These are phyloP conservation scores for Pyrenophora tritici-repentis DNA, from an alignment of 2,329 filamentous ascomycete genomes.

Conservation along the genomic window DNA sequence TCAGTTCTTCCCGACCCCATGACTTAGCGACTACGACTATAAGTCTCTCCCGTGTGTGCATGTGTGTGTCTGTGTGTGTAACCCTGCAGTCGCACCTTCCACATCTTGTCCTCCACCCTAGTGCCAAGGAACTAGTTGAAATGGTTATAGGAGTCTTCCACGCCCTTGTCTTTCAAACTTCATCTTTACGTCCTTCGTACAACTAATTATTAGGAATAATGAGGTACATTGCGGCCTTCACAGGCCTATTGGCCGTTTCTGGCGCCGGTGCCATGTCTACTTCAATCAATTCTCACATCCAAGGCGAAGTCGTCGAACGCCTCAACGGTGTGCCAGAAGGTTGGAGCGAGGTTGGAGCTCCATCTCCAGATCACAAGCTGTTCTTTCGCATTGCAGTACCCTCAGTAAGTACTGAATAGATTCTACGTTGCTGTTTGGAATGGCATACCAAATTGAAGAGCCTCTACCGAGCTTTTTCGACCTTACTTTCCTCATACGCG, in stretches of 20 bases:
- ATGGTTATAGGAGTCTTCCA: neutral
- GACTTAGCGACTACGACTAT: slow-evolving; percentile 10
- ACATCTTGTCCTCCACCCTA: neutral
- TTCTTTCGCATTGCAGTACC: slow-evolving; percentile 48
- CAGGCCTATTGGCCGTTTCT: slow-evolving; percentile 41
- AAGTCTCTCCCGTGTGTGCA: neutral
- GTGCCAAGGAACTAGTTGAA: neutral
- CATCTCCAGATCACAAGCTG: slow-evolving; percentile 38
- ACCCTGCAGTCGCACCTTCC: neutral
- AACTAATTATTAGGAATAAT: slow-evolving; percentile 22
- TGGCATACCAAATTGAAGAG: too few relatives aligned
- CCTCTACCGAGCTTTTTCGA: too few relatives aligned
- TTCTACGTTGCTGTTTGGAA: too few relatives aligned
- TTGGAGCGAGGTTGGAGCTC: slow-evolving; percentile 44
- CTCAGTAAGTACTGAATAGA: slow-evolving; percentile 34
- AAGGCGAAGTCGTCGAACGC: slow-evolving; percentile 39
- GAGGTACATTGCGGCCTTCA: slow-evolving; percentile 38
- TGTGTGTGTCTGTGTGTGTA: too few relatives aligned
- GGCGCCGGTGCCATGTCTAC: slow-evolving; percentile 31
- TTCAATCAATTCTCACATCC: slow-evolving; percentile 29
- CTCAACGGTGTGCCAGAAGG: slow-evolving; percentile 42
- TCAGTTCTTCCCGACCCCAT: neutral
- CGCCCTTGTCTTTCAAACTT: neutral
- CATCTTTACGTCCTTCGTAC: neutral
- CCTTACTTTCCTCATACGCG: too few relatives aligned